Base-by-base conservation (phyloP, 108 stramenopile genomes). In the Parietichytrium sp. region DNA sequence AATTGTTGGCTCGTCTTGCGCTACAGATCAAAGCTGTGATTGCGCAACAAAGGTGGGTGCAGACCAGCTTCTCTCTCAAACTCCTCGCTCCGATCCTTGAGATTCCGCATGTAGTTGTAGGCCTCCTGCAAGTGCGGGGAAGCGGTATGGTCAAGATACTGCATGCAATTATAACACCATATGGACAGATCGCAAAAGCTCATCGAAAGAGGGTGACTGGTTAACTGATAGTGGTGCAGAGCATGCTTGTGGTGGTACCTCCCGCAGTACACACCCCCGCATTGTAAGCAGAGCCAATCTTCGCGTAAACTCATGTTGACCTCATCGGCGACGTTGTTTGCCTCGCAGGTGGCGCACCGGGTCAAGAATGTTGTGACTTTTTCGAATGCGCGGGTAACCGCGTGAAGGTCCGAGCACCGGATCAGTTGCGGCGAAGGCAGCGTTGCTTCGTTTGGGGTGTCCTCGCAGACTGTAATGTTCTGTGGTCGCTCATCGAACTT, bases 141-240 rank as follows among this genome's bases (percentile, higher is more conserved):
- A 72, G 45, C 36, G 61, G 61, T 72, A 42, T 72, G 61, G 33
- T 72, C 61, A 16, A 72, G 38, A 27, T 72, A 72, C 42, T 72
- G 61, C 18, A 72, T 25, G 20, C 61, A 72, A 25, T 25, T 72
- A 42, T 72, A 72, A 25, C 61, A 72, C 61, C 61, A 72, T 13
- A 72, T 72, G 0, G 61, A 72, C 13, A 72, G 42, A 45, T 72
- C 61, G 2, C 45, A 42, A 1, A 72, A 27, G 25, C 61, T 72
- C 10, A 72, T 33, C 10, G 38, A 72, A 10, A 72, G n/a, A 15
- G 61, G 13, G 33, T 72, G 61, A 2, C 61, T 42, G 20, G 61
- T 72, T 6, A 6, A 10, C 38, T 10, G 42, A 20, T 72, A 42
- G 45, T 72, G 61, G 16, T 72, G 38, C 38, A 72, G 38, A 33